Percentiles rank a stretch among this genome's conserved stretches.
Evolutionary conservation across 2,329 filamentous ascomycete species (phyloP).

Genomic region (Paecilomyces sp.): DNA sequence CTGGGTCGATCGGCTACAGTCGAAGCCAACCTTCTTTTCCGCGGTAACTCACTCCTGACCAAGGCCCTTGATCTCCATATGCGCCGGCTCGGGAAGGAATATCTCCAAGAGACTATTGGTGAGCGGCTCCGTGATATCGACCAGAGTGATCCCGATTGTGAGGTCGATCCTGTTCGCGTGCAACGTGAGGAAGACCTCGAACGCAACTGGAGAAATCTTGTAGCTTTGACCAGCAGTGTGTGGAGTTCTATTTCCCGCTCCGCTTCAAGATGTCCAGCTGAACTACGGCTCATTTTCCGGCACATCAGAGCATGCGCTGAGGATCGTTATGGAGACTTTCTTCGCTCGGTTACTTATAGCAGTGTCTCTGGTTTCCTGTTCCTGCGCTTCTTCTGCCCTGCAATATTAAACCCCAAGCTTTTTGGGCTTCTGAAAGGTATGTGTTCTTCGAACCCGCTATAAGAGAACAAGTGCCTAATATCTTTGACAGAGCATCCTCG

Average conservation of each 20-base stretch:
- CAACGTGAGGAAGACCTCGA: conserved; percentile 61
- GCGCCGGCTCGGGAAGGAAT: conserved; percentile 88
- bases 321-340: conserved; percentile 87
- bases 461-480: background rate
- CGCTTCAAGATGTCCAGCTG: conserved; percentile 67
- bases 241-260: conserved; percentile 78
- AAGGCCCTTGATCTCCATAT: conserved; percentile 94
- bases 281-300: conserved; percentile 78
- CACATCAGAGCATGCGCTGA: conserved; percentile 90
- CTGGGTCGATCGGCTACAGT: conserved; percentile 58
- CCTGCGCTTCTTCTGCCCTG: conserved; percentile 88
- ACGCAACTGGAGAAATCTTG: conserved; percentile 73
- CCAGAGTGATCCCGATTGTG: conserved; percentile 82
- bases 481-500: conserved; percentile 63
- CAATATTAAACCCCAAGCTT: conserved; percentile 90
- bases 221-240: conserved; percentile 69
- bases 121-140: conserved; percentile 86
- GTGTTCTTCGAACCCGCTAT: background rate
- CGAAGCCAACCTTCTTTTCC: conserved; percentile 90
- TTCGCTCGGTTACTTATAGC: conserved; percentile 83
- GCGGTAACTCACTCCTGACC: conserved; percentile 88
- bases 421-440: conserved; percentile 73
- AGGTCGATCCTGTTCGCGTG: conserved; percentile 85
- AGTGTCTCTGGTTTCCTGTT: conserved; percentile 94
- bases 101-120: conserved; percentile 78